Base-by-base conservation (phyloP, 1,284 basidiomycete species). In the Puccinia novopanici region DNA sequence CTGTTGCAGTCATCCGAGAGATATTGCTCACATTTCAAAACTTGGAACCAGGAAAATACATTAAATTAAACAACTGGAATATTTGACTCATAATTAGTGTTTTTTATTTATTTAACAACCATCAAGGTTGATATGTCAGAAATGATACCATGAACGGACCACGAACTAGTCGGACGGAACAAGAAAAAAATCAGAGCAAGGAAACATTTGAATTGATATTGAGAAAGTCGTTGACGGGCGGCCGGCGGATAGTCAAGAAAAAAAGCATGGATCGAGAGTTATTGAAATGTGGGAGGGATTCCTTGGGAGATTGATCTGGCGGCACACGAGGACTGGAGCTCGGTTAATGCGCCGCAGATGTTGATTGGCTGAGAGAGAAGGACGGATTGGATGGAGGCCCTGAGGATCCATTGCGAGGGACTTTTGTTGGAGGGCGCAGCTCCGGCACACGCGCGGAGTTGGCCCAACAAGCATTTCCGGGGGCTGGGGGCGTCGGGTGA, bases 311-410 rank as follows among this genome's bases (percentile, higher is more conserved):
- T 74, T 24, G 55, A 42, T 74, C 72, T 74, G 37, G 57, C 50
- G 3, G 55, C 54, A 48, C 72, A 74, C 3, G 40, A 42, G 9
- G 72, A 74, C 13, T 74, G 72, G 3, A 74, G 45, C 30, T 74
- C 55, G n/a, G 34, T 24, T n/a, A 74, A 19, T 24, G 37, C 61
- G 0, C 72, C 72, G 24, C 54, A 48, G 48, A 61, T 61, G 57
- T 74, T 59, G 45, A 74, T 34, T 45, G 72, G 72, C 40, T 74
- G 72, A 27, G 72, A 42, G 13, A 74, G 37, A 27, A 74, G 15
- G 0, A 59, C 57, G 10, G 72, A 74, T 74, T 74, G 72, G 37
- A 74, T 74, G 19, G 57, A 59, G 0, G 57, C 72, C 57, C 57
- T 74, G 13, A 74, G 48, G n/a, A 61, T 57, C 72, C 72, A 74